Conservation (phyloP, 441 rosid genomes). For the Geranium incanum region DNA sequence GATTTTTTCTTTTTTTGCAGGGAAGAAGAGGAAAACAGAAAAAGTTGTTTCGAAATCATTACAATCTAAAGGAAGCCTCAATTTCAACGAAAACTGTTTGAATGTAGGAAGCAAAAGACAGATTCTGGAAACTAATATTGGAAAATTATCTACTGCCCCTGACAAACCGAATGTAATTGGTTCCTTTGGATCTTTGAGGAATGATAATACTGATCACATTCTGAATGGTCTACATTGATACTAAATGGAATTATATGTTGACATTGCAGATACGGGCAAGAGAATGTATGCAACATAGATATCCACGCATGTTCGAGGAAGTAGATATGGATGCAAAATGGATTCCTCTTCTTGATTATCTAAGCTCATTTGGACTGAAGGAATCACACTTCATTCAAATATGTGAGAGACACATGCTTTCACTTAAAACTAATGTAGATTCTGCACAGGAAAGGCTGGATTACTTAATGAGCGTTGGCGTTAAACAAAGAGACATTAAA, state of each 20-base stretch:
- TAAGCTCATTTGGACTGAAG: conserved; percentile 65
- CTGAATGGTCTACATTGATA: conserved; percentile 4
- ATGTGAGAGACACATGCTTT: conserved; percentile 81
- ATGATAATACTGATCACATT: conserved; percentile 36
- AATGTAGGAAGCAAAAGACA: conserved; percentile 28
- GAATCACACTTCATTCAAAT: conserved; percentile 83
- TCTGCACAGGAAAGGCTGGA: conserved; percentile 82
- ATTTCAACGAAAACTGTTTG: conserved; percentile 23
- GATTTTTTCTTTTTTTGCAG: conserved; percentile 33
- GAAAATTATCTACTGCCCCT: conserved; percentile 19
- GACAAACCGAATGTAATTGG: conserved; percentile 26
- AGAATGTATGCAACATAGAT: conserved; percentile 36
- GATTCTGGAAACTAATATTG: conserved; percentile 21
- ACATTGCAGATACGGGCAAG: conserved; percentile 39
- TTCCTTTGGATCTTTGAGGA: conserved; percentile 33
- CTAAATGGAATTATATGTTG: conserved; percentile 10
- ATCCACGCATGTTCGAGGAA: conserved; percentile 55
- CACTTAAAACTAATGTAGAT: conserved; percentile 61
- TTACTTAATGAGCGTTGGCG: conserved; percentile 76
- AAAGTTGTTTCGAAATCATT: conserved; percentile 19
- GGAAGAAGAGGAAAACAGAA: conserved; percentile 24
- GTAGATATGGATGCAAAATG: conserved; percentile 65
- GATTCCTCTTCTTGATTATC: conserved; percentile 79
- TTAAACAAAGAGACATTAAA: conserved; percentile 70
- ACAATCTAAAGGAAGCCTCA: conserved; percentile 22